Evolutionary conservation across 495 filamentous ascomycete genomes (phyloP).

Genomic region (Durotheca rogersii): DNA sequence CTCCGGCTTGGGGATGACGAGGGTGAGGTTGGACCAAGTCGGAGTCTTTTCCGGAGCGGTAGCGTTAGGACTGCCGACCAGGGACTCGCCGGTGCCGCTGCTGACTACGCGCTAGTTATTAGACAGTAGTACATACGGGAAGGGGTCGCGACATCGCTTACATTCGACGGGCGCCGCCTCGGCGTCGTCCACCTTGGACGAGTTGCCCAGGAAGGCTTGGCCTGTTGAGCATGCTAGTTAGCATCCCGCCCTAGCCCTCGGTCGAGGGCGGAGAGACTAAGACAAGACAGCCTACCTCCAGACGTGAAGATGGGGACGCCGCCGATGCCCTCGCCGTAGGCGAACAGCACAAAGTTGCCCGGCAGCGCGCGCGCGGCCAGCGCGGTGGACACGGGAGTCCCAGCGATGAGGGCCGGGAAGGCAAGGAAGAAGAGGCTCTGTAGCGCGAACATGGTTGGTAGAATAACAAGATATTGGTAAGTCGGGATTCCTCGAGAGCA

Average conservation of each 20-base stretch:
- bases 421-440: slow-evolving; percentile 20
- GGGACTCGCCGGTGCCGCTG: slow-evolving; percentile 16
- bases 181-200: slow-evolving; percentile 3
- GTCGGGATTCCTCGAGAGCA: background rate
- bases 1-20: slow-evolving; percentile 30
- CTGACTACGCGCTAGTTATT: slow-evolving; percentile 5
- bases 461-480: background rate
- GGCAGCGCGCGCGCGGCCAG: slow-evolving; percentile 3
- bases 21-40: slow-evolving; percentile 27
- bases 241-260: background rate
- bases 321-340: slow-evolving; percentile 38
- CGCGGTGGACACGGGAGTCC: slow-evolving; percentile 6
- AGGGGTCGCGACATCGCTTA: background rate
- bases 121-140: background rate
- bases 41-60: slow-evolving; percentile 12
- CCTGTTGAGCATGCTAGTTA: slow-evolving; percentile 13
- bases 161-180: slow-evolving; percentile 26
- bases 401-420: slow-evolving; percentile 11
- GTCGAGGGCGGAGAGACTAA: too few species aligned
- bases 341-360: slow-evolving; percentile 35
- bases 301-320: slow-evolving; percentile 40
- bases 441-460: slow-evolving; percentile 7
- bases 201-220: slow-evolving; percentile 25
- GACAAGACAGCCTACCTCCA: slow-evolving; percentile 29
- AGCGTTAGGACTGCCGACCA: slow-evolving; percentile 32